Evolutionary conservation across 768 basidiomycete species (phyloP).

Genomic region (Megacollybia marginata): DNA sequence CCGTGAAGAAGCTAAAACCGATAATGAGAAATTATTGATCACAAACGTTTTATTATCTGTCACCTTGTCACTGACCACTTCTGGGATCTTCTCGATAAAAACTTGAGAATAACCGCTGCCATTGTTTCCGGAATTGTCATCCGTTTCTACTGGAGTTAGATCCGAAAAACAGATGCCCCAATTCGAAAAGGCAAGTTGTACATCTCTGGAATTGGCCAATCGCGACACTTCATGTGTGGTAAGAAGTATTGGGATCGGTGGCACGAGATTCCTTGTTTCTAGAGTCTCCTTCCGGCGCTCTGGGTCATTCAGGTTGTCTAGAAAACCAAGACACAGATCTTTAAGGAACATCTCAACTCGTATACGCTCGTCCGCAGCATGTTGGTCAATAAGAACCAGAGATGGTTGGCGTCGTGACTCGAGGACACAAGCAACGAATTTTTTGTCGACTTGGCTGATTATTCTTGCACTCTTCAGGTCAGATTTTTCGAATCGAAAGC

Average conservation of each 20-base stretch:
- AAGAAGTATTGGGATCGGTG: conserved; percentile 55
- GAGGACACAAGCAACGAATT: conserved; percentile 79
- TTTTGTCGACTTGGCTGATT: conserved; percentile 82
- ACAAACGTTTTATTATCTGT: conserved; percentile 12
- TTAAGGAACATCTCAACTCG: conserved; percentile 80
- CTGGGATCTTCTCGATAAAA: conserved; percentile 54
- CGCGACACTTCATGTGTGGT: conserved; percentile 54
- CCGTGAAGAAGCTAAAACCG: conserved; percentile 51
- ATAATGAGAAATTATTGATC: conserved; percentile 5
- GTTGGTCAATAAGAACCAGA: conserved; percentile 88
- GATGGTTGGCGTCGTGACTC: conserved; percentile 11
- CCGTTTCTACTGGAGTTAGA: conserved; percentile 15
- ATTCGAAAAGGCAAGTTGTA: conserved; percentile 42
- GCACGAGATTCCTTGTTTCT: conserved; percentile 35
- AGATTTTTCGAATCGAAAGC: conserved; percentile 33
- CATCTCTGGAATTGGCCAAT: conserved; percentile 32
- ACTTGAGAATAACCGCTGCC: conserved; percentile 55
- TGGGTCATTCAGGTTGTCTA: conserved; percentile 29
- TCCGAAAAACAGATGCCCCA: conserved; percentile 67
- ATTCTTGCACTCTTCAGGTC: conserved; percentile 53
- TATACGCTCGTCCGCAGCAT: conserved; percentile 95
- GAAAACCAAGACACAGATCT: conserved; percentile 66
- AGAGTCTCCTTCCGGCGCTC: conserved; percentile 22
- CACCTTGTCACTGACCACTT: conserved; percentile 65
- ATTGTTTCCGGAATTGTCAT: conserved; percentile 15